Evolutionary conservation across 73 alveolate species (phyloP).

Genomic region (Tetrahymena malaccensis): DNA sequence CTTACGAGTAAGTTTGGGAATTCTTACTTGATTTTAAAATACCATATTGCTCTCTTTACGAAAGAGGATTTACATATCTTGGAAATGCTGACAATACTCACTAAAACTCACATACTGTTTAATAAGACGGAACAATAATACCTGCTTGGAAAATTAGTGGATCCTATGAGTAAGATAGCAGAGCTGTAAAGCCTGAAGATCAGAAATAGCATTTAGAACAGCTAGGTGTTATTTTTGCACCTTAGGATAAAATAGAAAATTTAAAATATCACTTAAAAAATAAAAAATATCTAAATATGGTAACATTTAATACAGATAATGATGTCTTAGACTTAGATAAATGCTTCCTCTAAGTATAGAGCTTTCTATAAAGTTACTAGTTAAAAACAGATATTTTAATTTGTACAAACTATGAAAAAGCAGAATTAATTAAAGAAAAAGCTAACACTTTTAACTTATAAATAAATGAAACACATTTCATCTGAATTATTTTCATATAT

Average conservation of each 20-base stretch:
- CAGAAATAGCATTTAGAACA: background rate
- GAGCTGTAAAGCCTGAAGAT: background rate
- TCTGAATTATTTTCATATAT: background rate
- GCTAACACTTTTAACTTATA: background rate
- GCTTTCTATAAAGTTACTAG: background rate
- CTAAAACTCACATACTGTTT: background rate
- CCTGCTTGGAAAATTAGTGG: background rate
- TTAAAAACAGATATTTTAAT: background rate
- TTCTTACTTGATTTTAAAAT: constrained; percentile 10
- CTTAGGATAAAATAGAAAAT: background rate
- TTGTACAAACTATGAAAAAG: background rate
- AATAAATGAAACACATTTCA: background rate
- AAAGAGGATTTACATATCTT: constrained; percentile 18
- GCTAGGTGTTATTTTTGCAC: background rate
- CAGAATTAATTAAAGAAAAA: background rate
- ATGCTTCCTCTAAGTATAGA: background rate
- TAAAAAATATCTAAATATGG: background rate
- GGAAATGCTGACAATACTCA: constrained; percentile 8
- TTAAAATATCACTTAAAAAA: background rate
- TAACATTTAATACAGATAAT: background rate
- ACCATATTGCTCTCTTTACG: constrained; percentile 25
- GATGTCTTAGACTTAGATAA: background rate
- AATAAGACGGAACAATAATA: background rate
- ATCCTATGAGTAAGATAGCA: background rate
- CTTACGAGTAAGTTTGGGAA: constrained; percentile 18